Percentiles rank a stretch among this genome's conserved stretches.
These are phyloP conservation scores for Metschnikowia continentalis DNA, from an alignment of 805 yeast genomes.

Conservation along the genomic window DNA sequence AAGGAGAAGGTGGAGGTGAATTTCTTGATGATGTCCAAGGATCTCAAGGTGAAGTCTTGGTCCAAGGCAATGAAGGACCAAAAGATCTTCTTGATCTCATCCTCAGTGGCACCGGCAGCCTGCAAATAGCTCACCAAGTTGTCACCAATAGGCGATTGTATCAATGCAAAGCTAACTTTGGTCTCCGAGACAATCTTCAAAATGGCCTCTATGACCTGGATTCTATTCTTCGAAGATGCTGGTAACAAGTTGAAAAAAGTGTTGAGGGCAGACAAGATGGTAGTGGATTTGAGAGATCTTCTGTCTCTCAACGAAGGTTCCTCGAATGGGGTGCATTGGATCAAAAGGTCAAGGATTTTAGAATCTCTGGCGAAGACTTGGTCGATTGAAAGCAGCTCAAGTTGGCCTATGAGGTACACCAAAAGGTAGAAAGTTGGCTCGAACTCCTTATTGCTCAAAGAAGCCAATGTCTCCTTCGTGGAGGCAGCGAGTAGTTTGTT, in stretches of 20 bases:
- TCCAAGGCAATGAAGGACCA: conserved; percentile 40
- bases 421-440: conserved; percentile 44
- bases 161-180: conserved; percentile 28
- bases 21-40: conserved; percentile 33
- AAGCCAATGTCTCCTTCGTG: conserved; percentile 25
- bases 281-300: conserved; percentile 38
- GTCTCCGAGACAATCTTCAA: conserved; percentile 29
- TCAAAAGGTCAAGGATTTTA: conserved; percentile 25
- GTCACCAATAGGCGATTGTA: conserved; percentile 33
- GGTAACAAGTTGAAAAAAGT: conserved; percentile 41
- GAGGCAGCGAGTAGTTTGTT: conserved; percentile 26
- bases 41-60: conserved; percentile 21
- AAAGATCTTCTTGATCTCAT: conserved; percentile 27
- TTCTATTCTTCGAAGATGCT: conserved; percentile 27
- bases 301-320: conserved; percentile 42
- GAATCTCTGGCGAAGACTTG: conserved; percentile 24
- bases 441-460: conserved; percentile 41
- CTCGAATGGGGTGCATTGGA: conserved; percentile 31
- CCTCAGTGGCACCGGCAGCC: conserved; percentile 28
- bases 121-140: conserved; percentile 36
- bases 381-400: conserved; percentile 23
- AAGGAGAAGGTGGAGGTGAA: conserved; percentile 29
- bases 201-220: conserved; percentile 28
- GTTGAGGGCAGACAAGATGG: conserved; percentile 38
- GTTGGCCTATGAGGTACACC: conserved; percentile 31